Percentiles rank a stretch among this genome's conserved stretches.
These are phyloP conservation scores for Linnemannia elongata DNA, from an alignment of 192 early-diverging fungal genomes.

Conservation along the genomic window DNA sequence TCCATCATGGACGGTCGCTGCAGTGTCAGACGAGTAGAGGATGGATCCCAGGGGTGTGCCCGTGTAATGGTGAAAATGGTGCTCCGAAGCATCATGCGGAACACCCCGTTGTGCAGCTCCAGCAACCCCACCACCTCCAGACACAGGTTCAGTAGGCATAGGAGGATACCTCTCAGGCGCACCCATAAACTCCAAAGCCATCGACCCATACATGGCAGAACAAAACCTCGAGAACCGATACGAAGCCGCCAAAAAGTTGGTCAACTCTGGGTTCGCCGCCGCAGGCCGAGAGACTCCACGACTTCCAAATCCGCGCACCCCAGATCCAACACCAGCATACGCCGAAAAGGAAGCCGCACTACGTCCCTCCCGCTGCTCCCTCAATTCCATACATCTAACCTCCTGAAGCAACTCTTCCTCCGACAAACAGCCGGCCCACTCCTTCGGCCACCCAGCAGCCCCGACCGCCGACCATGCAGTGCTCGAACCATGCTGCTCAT, in stretches of 20 bases:
- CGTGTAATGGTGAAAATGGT: constrained; percentile 45
- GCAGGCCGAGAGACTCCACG: not conserved
- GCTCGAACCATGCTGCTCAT: constrained; percentile 43
- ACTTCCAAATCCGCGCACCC: not conserved
- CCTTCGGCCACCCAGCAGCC: constrained; percentile 19
- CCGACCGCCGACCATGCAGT: constrained; percentile 35
- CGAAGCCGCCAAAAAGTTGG: constrained; percentile 50
- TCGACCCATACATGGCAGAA: constrained; percentile 49
- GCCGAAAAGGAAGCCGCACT: constrained; percentile 15
- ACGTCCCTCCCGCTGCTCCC: constrained; percentile 37
- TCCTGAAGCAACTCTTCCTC: constrained; percentile 44
- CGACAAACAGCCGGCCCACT: constrained; percentile 26
- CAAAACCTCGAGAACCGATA: constrained; percentile 55
- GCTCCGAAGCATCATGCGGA: constrained; percentile 6
- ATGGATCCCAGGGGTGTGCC: constrained; percentile 56
- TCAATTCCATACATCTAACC: constrained; percentile 23
- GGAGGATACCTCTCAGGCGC: constrained; percentile 45
- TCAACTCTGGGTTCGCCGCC: constrained; percentile 37
- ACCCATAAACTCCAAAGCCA: constrained; percentile 39
- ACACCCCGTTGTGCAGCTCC: not conserved
- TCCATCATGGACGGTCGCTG: constrained; percentile 40
- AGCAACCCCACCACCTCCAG: not conserved
- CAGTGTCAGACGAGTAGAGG: constrained; percentile 55
- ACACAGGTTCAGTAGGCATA: constrained; percentile 9
- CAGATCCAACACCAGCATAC: not conserved